Percentiles rank a stretch among this genome's conserved stretches.
phyloP scores from a whole-genome alignment of 805 yeast species.

The Phaffomyces thermotolerans region DNA sequence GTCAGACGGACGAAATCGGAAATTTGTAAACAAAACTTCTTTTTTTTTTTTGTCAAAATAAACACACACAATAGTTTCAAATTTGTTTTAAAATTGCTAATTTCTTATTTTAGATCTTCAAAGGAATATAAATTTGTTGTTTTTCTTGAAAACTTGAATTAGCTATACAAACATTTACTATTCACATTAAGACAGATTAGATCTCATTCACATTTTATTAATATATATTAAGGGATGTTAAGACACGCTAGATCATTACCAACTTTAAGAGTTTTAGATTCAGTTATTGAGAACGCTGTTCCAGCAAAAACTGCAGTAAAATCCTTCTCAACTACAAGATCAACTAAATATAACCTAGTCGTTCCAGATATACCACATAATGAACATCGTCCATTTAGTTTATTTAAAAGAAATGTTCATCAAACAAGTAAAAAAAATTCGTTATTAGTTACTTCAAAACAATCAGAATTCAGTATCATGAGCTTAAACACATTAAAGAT shows the following conservation, averaged over 20 bases:
- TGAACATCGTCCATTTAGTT: conserved; percentile 10
- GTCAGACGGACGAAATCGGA: not conserved
- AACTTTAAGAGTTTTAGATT: conserved; percentile 15
- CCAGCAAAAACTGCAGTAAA: conserved; percentile 6
- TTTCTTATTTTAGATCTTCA: too few relatives aligned
- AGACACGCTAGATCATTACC: conserved; percentile 26
- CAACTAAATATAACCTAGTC: conserved; percentile 16
- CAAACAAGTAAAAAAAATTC: conserved; percentile 23
- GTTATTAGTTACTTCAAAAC: conserved; percentile 18
- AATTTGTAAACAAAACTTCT: not conserved
- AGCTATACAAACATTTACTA: too few relatives aligned
- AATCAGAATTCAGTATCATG: conserved; percentile 30
- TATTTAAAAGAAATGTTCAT: conserved; percentile 23
- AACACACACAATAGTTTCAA: too few relatives aligned
- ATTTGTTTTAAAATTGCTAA: too few relatives aligned
- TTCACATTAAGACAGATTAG: too few relatives aligned
- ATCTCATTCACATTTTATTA: too few relatives aligned
- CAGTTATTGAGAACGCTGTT: conserved; percentile 8
- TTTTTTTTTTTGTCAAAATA: too few relatives aligned
- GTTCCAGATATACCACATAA: conserved; percentile 19
- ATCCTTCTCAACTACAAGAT: conserved; percentile 4
- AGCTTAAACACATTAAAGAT: conserved; percentile 46
- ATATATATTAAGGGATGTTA: conserved; percentile 10
- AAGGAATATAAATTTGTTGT: too few relatives aligned
- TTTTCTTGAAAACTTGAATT: too few relatives aligned